phyloP scores from a whole-genome alignment of 179 eudicot genomes.

The Vitellaria paradoxa region DNA sequence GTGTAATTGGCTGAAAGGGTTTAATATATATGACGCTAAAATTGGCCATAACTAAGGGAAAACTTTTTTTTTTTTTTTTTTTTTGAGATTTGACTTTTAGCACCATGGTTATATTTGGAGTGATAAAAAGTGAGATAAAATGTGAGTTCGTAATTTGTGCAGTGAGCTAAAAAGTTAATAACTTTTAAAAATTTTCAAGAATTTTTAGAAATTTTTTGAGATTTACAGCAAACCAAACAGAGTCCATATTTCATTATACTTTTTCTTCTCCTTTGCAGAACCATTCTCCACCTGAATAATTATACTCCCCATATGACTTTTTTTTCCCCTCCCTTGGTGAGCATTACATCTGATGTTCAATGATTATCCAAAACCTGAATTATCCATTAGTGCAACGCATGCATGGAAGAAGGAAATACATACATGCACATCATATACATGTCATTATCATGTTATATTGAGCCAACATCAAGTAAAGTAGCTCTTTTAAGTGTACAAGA shows the following conservation, averaged over 20 bases:
- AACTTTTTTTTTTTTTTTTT: not conserved
- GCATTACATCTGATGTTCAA: conserved; percentile 13
- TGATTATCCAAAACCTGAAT: conserved; percentile 11
- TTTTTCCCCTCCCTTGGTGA: not conserved
- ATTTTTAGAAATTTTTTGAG: too few relatives aligned
- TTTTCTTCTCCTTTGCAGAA: not conserved
- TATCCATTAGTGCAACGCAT: conserved; percentile 12
- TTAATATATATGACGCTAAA: conserved; percentile 5
- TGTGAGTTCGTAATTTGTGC: too few relatives aligned
- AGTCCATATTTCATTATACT: not conserved
- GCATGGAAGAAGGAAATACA: not conserved
- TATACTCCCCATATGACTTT: conserved; percentile 14
- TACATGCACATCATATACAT: not conserved
- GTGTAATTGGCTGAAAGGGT: conserved; percentile 15
- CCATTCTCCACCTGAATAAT: conserved; percentile 18
- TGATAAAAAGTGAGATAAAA: too few relatives aligned
- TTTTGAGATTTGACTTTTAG: not conserved
- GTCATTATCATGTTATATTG: not conserved
- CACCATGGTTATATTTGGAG: too few relatives aligned
- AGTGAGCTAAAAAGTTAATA: too few relatives aligned
- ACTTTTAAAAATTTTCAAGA: too few relatives aligned
- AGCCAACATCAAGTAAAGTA: conserved; percentile 1
- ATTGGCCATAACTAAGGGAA: conserved; percentile 1
- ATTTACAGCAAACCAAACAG: too few relatives aligned
- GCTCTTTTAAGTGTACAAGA: conserved; percentile 5